Conservation (phyloP, 2,329 filamentous ascomycete genomes). For the Tolypocladium sp. region DNA sequence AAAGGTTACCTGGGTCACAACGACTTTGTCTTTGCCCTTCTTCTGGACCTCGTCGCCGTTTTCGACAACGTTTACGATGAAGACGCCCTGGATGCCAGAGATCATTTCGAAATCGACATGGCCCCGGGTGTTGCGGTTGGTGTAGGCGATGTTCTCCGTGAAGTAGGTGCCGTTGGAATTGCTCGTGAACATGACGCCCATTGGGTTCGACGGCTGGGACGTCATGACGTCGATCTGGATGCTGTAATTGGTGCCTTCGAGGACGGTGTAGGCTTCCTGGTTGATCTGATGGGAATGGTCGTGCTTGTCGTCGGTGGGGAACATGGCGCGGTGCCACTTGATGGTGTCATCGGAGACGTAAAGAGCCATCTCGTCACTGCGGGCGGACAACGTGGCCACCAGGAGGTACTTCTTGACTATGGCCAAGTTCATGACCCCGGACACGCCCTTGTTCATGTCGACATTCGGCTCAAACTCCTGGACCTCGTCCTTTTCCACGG, state of each 20-base stretch:
- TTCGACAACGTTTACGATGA: constrained; percentile 79
- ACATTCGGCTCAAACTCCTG: constrained; percentile 69
- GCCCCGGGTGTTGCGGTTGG: constrained; percentile 69
- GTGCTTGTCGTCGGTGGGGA: constrained; percentile 65
- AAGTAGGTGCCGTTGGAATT: constrained; percentile 98
- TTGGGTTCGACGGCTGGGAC: constrained; percentile 51
- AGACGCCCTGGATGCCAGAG: constrained; percentile 81
- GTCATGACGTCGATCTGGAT: constrained; percentile 93
- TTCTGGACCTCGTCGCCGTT: constrained; percentile 71
- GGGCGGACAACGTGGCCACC: constrained; percentile 67
- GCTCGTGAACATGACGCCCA: constrained; percentile 87
- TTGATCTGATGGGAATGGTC: constrained; percentile 62
- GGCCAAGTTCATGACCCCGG: constrained; percentile 74
- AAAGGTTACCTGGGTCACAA: constrained; percentile 81
- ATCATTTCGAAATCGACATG: constrained; percentile 95
- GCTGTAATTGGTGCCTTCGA: constrained; percentile 96
- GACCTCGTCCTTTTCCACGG: constrained; percentile 33
- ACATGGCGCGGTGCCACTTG: constrained; percentile 86
- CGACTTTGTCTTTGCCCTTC: constrained; percentile 48
- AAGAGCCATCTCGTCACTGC: constrained; percentile 83
- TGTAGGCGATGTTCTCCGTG: constrained; percentile 82
- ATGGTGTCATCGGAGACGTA: constrained; percentile 79
- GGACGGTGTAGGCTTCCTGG: constrained; percentile 82
- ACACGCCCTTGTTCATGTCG: constrained; percentile 62
- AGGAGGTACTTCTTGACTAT: constrained; percentile 81